Percentiles rank a stretch among this genome's conserved stretches.
Conservation (phyloP, 306 rosid genomes). For the Biancaea sappan region DNA sequence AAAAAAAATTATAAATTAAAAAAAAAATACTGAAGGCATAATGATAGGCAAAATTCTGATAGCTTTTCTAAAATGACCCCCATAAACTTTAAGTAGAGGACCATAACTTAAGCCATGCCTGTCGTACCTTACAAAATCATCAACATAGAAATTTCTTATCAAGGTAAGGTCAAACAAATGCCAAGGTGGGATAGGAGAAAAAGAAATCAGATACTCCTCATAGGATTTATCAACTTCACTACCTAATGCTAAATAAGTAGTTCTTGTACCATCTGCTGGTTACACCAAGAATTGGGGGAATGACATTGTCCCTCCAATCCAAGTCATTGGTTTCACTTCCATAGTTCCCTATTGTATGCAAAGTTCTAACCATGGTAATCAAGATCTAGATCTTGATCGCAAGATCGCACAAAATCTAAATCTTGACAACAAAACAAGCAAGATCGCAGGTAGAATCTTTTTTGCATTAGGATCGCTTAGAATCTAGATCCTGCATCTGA, state of each 20-base stretch:
- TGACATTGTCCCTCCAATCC: conserved; percentile 13
- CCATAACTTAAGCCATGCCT: background rate
- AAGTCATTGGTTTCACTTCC: conserved; percentile 23
- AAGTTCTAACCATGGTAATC: no score
- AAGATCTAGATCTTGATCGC: no score
- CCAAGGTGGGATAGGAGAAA: background rate
- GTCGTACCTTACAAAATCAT: conserved; percentile 1
- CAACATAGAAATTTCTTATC: conserved; percentile 11
- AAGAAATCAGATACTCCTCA: background rate
- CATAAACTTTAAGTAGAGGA: conserved; percentile 11
- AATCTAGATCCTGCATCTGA: no score
- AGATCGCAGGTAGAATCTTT: no score
- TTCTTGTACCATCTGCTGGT: conserved; percentile 13
- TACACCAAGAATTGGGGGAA: conserved; percentile 16
- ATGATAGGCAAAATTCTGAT: conserved; percentile 1
- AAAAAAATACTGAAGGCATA: conserved; percentile 22
- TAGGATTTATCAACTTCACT: conserved; percentile 10
- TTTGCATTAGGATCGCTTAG: no score
- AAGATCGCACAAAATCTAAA: no score
- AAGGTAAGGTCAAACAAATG: conserved; percentile 2
- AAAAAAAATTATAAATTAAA: background rate
- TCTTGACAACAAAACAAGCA: no score
- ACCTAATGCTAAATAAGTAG: conserved; percentile 29
- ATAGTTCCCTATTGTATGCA: background rate
- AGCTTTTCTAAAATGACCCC: conserved; percentile 15